phyloP scores from a whole-genome alignment of 495 filamentous ascomycete genomes.

The Aspergillus sclerotioniger region DNA sequence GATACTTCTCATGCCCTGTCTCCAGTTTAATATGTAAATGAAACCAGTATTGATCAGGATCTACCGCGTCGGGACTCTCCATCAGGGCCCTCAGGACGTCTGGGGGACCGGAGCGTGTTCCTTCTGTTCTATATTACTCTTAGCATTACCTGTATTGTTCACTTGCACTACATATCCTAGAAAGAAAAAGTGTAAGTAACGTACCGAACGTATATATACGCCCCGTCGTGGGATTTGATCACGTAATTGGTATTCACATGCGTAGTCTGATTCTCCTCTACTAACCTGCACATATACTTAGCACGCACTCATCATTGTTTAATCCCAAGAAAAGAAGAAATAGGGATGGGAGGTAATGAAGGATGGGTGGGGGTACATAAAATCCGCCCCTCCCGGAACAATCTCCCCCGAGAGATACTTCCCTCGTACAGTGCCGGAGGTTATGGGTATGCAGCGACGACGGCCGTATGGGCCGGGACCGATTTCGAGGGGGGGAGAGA shows the following conservation, averaged over 20 bases:
- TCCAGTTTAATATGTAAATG: slow-evolving; percentile 33
- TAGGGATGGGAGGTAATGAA: neutral
- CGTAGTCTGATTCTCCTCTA: slow-evolving; percentile 27
- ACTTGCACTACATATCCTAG: too few species aligned
- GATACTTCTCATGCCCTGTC: slow-evolving; percentile 32
- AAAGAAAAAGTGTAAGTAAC: neutral
- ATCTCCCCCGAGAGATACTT: slow-evolving; percentile 29
- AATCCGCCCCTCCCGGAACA: slow-evolving; percentile 31
- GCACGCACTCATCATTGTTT: neutral
- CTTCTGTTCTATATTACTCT: slow-evolving; percentile 22
- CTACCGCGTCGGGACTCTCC: slow-evolving; percentile 26
- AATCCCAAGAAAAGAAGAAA: neutral
- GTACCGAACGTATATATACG: slow-evolving; percentile 30
- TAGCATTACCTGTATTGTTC: neutral
- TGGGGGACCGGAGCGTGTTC: slow-evolving; percentile 28
- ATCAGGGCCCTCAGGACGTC: slow-evolving; percentile 30
- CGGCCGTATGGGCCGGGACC: slow-evolving; percentile 31
- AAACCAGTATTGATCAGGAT: slow-evolving; percentile 32
- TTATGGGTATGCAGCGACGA: slow-evolving; percentile 31
- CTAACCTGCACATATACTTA: slow-evolving; percentile 23
- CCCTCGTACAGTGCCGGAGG: slow-evolving; percentile 22
- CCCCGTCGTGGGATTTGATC: slow-evolving; percentile 30
- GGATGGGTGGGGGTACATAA: slow-evolving; percentile 20
- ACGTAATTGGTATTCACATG: slow-evolving; percentile 35
- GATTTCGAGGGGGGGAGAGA: slow-evolving; percentile 31